Evolutionary conservation across 2,329 filamentous ascomycete species (phyloP).

Genomic region (Ophiostoma sp.): DNA sequence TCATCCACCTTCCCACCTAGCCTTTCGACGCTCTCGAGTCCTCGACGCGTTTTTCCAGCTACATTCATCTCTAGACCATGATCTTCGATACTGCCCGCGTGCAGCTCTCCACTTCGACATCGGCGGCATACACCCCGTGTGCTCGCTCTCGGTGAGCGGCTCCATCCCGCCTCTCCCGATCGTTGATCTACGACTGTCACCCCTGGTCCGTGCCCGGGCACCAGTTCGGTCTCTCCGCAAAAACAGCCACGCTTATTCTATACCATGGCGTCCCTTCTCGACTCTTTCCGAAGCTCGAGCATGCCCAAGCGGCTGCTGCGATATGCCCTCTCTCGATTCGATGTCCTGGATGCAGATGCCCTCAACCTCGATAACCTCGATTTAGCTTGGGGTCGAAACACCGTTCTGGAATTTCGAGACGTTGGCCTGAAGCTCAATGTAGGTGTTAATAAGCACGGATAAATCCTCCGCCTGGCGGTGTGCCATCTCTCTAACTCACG

Average conservation of each 20-base stretch:
- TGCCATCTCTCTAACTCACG: not conserved
- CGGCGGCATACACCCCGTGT: conserved; percentile 16
- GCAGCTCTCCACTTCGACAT: conserved; percentile 20
- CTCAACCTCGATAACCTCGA: conserved; percentile 83
- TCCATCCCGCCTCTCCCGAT: not conserved
- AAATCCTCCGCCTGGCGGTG: not conserved
- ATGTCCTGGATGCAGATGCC: conserved; percentile 81
- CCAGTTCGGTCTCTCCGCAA: too few relatives aligned
- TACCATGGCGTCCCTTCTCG: conserved; percentile 68
- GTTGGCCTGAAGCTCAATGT: conserved; percentile 68
- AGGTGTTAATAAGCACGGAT: too few relatives aligned
- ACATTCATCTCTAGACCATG: conserved; percentile 23
- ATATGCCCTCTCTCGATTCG: conserved; percentile 75
- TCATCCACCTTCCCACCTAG: not conserved
- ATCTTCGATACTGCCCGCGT: conserved; percentile 22
- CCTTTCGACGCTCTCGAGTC: not conserved
- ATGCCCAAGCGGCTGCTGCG: conserved; percentile 86
- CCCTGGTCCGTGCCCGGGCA: too few relatives aligned
- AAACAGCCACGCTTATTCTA: too few relatives aligned
- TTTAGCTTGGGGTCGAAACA: conserved; percentile 73
- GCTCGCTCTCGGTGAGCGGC: conserved; percentile 22
- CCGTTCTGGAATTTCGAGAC: conserved; percentile 78
- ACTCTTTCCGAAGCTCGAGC: conserved; percentile 58
- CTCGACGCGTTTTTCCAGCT: not conserved
- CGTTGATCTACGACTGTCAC: not conserved